phyloP scores from a whole-genome alignment of 805 yeast species.

The Scheffersomyces lignosus region DNA sequence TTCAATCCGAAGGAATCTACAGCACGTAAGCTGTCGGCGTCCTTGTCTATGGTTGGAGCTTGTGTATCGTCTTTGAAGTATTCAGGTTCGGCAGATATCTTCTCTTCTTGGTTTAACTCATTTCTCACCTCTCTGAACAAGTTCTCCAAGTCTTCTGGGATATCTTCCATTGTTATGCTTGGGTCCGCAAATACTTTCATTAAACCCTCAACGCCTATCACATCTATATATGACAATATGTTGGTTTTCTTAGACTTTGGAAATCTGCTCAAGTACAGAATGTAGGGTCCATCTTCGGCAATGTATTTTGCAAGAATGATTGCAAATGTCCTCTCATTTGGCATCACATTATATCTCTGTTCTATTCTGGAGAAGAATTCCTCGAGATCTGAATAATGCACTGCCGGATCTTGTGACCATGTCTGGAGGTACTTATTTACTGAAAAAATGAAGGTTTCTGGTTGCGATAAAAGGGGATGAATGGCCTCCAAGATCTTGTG shows the following conservation, averaged over 20 bases:
- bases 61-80: slow-evolving; percentile 33
- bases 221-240: slow-evolving; percentile 49
- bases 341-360: slow-evolving; percentile 1
- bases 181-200: slow-evolving; percentile 29
- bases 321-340: slow-evolving; percentile 60
- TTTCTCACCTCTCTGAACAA: slow-evolving; percentile 28
- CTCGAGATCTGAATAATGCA: slow-evolving; percentile 44
- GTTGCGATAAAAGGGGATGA: slow-evolving; percentile 43
- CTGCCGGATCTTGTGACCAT: slow-evolving; percentile 39
- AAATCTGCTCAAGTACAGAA: slow-evolving; percentile 6
- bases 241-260: slow-evolving; percentile 19
- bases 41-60: slow-evolving; percentile 51
- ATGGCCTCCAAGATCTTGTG: slow-evolving; percentile 64
- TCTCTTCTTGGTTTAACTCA: slow-evolving; percentile 5
- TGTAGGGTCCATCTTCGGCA: slow-evolving; percentile 8
- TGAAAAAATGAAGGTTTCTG: slow-evolving; percentile 58
- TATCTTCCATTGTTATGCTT: slow-evolving; percentile 23
- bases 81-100: slow-evolving; percentile 11
- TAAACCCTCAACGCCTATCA: slow-evolving; percentile 51
- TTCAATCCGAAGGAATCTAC: slow-evolving; percentile 79
- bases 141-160: slow-evolving; percentile 34
- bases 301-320: slow-evolving; percentile 50
- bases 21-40: slow-evolving; percentile 54
- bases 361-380: slow-evolving; percentile 31
- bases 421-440: slow-evolving; percentile 62